Base-by-base conservation (phyloP, 176 grass and related monocot species). In the Cocos nucifera region DNA sequence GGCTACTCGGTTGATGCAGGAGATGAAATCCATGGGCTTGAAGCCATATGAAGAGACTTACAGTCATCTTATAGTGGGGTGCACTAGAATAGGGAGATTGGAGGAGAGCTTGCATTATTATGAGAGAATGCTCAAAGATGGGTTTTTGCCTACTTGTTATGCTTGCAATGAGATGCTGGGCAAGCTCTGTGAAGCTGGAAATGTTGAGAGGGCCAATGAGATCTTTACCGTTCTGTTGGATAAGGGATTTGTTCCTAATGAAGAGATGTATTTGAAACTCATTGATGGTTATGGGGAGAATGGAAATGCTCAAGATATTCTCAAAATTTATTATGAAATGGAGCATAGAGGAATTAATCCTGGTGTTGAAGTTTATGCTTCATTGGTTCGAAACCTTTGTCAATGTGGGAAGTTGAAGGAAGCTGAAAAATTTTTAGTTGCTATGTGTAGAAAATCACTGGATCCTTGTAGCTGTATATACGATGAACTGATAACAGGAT, bases 261-360 rank as follows among this genome's bases (percentile, higher is more conserved):
- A 69, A 56, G 65, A 72, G 35, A 77, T 71, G 54, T 97, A 91
- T 73, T 19, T 29, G 17, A 77, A 10, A 7, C 71, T 91, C 30
- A 67, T 91, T 14, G 49, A 76, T 50, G 87, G 87, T 50, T 91
- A 91, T 70, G 30, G 52, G 10, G 72, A 53, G 10, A 70, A 30
- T 44, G 48, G 74, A 66, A 61, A 97, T 58, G 27, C 35, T 14
- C 32, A 76, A 74, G 81, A 88, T 29, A 56, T 85, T 52, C 65
- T 85, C 19, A 82, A 63, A 75, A 58, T 82, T 66, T 97, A 91
- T 53, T 65, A 85, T 67, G 87, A 97, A 64, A 91, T 97, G 75
- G 81, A 75, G 27, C 82, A 82, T 57, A 83, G 57, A 59, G 63
- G 66, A 4, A 22, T 91, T 68, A 69, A 56, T 59, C 5, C 54